Base-by-base conservation (phyloP, 805 yeast species). In the Pichia paraexigua region DNA sequence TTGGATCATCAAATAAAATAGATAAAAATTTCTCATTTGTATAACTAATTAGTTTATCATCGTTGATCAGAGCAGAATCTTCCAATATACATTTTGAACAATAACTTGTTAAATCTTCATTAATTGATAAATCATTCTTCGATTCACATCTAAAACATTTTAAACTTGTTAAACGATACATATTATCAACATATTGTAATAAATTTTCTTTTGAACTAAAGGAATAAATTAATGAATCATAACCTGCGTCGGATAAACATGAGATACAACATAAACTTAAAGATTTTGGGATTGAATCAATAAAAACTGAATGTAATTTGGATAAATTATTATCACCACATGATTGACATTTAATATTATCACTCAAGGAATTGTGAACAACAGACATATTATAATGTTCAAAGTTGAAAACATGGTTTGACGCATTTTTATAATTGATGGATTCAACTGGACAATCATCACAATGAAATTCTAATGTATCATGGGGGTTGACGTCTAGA, bases 401-500 rank as follows among this genome's bases (percentile, higher is more conserved):
- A 41, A 45, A 52, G 8, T 49, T 44, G 3, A n/a, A 17, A 18
- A n/a, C 7, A 27, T 52, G 52, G 7, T 28, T 25, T 7, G 37
- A 11, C n/a, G 52, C 52, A 21, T 40, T 25, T 12, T 13, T 17
- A 30, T 45, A 45, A 15, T 43, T 41, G 7, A 21, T 43, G 21
- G 35, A 10, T 28, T 48, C 51, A 49, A 44, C 46, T 13, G 52
- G 53, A 28, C 49, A 49, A 42, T 47, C 43, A 25, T 46, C 45
- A 43, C 53, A 45, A 21, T 15, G 17, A 30, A 45, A 45, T 27
- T 49, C 52, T 7, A 50, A 25, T 10, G 25, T n/a, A 30, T 44
- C 50, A 40, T 22, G 15, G 6, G 46, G 28, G 13, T 12, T 25
- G 17, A 46, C 21, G 13, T 43, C 32, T 15, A 52, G 30, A 28